Conservation (phyloP, 306 rosid genomes). For the Vigna trinervia region DNA sequence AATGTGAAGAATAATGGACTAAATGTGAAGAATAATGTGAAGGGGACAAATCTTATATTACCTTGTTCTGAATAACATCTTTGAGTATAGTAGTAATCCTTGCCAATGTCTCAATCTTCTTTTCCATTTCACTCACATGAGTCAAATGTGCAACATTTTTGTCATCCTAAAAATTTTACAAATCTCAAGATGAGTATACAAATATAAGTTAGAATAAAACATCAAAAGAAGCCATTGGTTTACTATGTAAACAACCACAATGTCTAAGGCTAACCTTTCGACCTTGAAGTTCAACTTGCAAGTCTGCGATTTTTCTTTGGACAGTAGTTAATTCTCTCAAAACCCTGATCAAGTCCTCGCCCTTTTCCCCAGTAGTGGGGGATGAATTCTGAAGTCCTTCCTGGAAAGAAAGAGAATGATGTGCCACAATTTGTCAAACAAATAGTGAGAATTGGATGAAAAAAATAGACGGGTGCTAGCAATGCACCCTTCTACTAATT, state of each 20-base stretch:
- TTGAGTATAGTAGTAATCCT: conserved; percentile 89
- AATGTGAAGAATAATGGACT: conserved; percentile 7
- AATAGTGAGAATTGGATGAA: not conserved
- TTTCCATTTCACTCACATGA: conserved; percentile 93
- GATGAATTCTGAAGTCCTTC: conserved; percentile 70
- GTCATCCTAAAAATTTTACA: conserved; percentile 69
- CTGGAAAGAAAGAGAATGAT: conserved; percentile 42
- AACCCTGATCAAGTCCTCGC: conserved; percentile 83
- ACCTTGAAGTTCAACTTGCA: conserved; percentile 98
- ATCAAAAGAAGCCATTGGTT: not conserved
- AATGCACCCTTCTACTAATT: not conserved
- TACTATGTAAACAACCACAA: conserved; percentile 16
- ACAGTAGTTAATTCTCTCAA: conserved; percentile 84
- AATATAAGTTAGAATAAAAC: not conserved
- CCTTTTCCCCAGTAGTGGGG: conserved; percentile 71
- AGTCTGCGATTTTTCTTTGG: conserved; percentile 90
- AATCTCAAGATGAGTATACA: conserved; percentile 41
- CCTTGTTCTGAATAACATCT: conserved; percentile 98
- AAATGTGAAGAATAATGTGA: not conserved
- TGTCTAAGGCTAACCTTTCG: conserved; percentile 65
- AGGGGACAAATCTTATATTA: conserved; percentile 22
- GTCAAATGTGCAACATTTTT: conserved; percentile 95
- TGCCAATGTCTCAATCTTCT: conserved; percentile 81
- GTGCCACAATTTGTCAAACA: conserved; percentile 13
- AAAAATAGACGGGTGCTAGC: not conserved